Evolutionary conservation across 768 basidiomycete species (phyloP).

Genomic region (Boletellus emodensis): DNA sequence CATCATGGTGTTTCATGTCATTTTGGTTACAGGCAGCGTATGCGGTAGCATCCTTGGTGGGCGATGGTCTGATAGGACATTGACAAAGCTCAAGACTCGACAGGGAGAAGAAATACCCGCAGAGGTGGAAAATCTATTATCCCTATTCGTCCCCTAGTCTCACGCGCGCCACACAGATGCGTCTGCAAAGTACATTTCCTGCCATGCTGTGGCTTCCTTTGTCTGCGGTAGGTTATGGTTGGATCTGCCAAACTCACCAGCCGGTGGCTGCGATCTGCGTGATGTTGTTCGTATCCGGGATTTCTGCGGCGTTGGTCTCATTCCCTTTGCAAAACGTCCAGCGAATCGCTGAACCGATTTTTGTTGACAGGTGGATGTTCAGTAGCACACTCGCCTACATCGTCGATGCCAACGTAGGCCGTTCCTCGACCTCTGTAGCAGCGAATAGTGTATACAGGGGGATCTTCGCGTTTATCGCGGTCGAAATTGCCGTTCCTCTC

Average conservation of each 20-base stretch:
- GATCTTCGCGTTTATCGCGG: slow-evolving; percentile 58
- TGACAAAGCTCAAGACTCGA: slow-evolving; percentile 37
- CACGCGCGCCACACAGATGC: slow-evolving; percentile 47
- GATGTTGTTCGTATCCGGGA: slow-evolving; percentile 67
- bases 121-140: slow-evolving; percentile 49
- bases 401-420: slow-evolving; percentile 81
- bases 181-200: slow-evolving; percentile 57
- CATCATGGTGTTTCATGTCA: background rate
- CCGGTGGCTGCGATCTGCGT: slow-evolving; percentile 69
- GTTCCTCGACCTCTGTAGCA: slow-evolving; percentile 74
- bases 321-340: background rate
- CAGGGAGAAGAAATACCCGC: slow-evolving; percentile 49
- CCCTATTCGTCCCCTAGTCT: background rate
- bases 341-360: background rate
- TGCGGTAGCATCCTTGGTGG: slow-evolving; percentile 57
- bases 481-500: slow-evolving; percentile 76
- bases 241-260: slow-evolving; percentile 63
- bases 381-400: slow-evolving; percentile 75
- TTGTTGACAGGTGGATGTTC: slow-evolving; percentile 46
- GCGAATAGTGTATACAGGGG: slow-evolving; percentile 76
- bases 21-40: slow-evolving; percentile 38
- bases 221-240: slow-evolving; percentile 65
- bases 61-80: slow-evolving; percentile 48
- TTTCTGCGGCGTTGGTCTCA: slow-evolving; percentile 42
- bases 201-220: slow-evolving; percentile 54